phyloP scores from a whole-genome alignment of 2,329 filamentous ascomycete species.

The Hypoxylon rubiginosum region DNA sequence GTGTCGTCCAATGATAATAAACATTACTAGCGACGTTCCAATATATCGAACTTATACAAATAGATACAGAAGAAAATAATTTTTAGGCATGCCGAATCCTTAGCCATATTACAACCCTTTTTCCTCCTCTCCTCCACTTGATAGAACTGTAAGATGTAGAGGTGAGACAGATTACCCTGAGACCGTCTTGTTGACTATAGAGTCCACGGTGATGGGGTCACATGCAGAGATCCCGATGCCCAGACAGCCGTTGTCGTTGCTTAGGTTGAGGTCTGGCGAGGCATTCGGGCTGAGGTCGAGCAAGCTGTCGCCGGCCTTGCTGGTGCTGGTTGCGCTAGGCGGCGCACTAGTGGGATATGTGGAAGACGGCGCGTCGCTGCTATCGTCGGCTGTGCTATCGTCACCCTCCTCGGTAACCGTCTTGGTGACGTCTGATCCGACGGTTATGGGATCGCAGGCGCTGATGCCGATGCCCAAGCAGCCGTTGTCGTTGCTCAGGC shows the following conservation, averaged over 20 bases:
- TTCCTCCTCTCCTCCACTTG: neutral
- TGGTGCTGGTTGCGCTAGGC: neutral
- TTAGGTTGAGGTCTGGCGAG: conserved; percentile 31
- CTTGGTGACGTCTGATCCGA: conserved; percentile 40
- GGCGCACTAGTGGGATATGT: neutral
- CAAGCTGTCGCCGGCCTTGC: conserved; percentile 20
- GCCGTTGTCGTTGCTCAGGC: conserved; percentile 30
- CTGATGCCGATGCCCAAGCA: conserved; percentile 41
- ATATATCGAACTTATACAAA: conserved; percentile 21
- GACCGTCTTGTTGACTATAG: conserved; percentile 19
- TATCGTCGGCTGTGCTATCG: neutral
- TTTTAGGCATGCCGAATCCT: neutral
- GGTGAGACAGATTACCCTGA: neutral
- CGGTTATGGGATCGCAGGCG: conserved; percentile 39
- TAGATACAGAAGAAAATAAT: neutral
- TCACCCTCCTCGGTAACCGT: conserved; percentile 21
- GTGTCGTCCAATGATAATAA: conserved; percentile 13
- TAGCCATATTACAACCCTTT: conserved; percentile 4
- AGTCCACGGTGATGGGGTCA: conserved; percentile 46
- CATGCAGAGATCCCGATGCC: conserved; percentile 45
- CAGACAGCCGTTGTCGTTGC: conserved; percentile 41
- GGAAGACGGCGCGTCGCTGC: neutral
- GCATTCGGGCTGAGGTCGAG: conserved; percentile 38
- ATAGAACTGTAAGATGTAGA: conserved; percentile 4
- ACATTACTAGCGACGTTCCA: neutral